phyloP scores from a whole-genome alignment of 768 basidiomycete genomes.

The Psilocybe azurescens region DNA sequence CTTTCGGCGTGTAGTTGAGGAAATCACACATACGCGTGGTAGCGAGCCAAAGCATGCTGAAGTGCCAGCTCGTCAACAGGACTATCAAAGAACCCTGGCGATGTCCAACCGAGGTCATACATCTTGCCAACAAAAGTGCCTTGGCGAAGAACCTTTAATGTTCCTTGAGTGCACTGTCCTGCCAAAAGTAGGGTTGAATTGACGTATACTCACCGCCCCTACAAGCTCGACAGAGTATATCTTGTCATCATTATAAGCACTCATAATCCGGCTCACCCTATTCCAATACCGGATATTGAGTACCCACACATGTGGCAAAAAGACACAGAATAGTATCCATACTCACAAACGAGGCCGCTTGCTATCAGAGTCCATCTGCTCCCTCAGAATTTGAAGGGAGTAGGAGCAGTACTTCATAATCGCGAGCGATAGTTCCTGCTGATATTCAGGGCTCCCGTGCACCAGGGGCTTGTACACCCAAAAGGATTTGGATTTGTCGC shows the following conservation, averaged over 20 bases:
- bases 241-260: conserved; percentile 55
- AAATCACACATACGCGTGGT: conserved; percentile 52
- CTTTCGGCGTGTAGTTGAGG: not conserved
- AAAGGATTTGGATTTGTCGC: conserved; percentile 2
- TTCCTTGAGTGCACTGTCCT: not conserved
- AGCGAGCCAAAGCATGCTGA: conserved; percentile 56
- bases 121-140: conserved; percentile 59
- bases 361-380: no score
- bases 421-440: conserved; percentile 7
- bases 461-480: not conserved
- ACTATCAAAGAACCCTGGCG: conserved; percentile 43
- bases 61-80: conserved; percentile 44
- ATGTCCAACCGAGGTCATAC: conserved; percentile 55
- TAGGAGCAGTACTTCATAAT: conserved; percentile 15
- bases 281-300: no score
- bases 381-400: no score
- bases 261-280: conserved; percentile 39
- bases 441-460: not conserved
- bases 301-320: no score
- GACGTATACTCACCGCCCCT: conserved; percentile 49
- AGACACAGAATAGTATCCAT: not conserved
- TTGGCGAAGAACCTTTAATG: conserved; percentile 53
- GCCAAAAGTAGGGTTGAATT: not conserved
- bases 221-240: conserved; percentile 63
- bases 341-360: no score